Percentiles rank a stretch among this genome's conserved stretches.
These are phyloP conservation scores for Rhodamnia argentea DNA, from an alignment of 345 rosid species.

Conservation along the genomic window DNA sequence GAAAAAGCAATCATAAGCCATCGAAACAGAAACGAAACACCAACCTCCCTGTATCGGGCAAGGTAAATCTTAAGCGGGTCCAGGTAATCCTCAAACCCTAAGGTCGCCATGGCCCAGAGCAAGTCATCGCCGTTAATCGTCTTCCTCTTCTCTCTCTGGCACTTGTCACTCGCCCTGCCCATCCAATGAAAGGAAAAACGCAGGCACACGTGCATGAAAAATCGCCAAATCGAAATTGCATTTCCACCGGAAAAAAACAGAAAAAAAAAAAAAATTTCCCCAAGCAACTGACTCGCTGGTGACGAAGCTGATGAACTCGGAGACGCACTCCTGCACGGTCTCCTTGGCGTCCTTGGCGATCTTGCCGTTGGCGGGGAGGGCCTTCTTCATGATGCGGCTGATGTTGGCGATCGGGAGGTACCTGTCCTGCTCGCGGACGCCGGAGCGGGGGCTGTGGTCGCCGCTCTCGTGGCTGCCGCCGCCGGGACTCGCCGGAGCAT, in stretches of 20 bases:
- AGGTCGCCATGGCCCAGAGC: conserved; percentile 94
- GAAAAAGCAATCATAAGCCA: not conserved
- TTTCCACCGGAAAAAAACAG: not conserved
- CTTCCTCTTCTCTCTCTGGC: conserved; percentile 97
- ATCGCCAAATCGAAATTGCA: not conserved
- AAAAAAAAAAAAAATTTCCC: not conserved
- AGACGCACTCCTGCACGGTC: conserved; percentile 92
- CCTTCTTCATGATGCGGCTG: conserved; percentile 91
- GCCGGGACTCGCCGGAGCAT: conserved; percentile 55
- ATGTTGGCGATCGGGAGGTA: conserved; percentile 91
- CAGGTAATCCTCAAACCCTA: conserved; percentile 95
- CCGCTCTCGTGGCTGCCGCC: conserved; percentile 83
- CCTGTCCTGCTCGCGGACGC: conserved; percentile 86
- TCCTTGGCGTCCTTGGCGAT: conserved; percentile 98
- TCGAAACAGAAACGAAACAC: not conserved
- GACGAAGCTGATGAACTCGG: conserved; percentile 93
- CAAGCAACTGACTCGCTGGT: conserved; percentile 75
- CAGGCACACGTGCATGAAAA: not conserved
- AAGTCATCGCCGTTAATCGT: conserved; percentile 93
- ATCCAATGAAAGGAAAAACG: not conserved
- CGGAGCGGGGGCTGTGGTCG: conserved; percentile 73
- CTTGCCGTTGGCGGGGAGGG: conserved; percentile 85
- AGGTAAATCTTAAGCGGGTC: conserved; percentile 83
- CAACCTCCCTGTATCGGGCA: conserved; percentile 74
- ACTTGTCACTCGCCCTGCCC: conserved; percentile 92